Percentiles rank a stretch among this genome's conserved stretches.
Conservation (phyloP, 2,329 filamentous ascomycete species). For the Hymenoscyphus albidus region DNA sequence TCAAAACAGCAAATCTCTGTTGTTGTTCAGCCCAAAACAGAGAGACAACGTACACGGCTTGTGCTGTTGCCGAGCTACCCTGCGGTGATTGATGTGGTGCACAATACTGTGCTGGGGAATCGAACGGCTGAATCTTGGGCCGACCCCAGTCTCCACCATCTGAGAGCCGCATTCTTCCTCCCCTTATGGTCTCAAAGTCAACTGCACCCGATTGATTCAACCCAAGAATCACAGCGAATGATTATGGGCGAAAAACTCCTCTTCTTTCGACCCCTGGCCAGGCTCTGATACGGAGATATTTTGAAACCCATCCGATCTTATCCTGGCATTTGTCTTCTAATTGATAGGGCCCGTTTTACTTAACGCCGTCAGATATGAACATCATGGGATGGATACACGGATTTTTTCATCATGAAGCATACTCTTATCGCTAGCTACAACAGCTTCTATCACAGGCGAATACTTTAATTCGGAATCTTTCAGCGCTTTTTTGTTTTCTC, state of each 20-base stretch:
- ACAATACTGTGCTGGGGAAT: neutral
- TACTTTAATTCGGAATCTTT: slow-evolving; percentile 13
- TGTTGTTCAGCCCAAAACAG: neutral
- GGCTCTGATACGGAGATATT: neutral
- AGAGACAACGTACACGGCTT: neutral
- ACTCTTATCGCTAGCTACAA: slow-evolving; percentile 9
- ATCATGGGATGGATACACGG: neutral
- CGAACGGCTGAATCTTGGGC: neutral
- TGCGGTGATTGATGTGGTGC: neutral
- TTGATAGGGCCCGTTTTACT: neutral
- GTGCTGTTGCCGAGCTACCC: neutral
- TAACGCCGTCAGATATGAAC: neutral
- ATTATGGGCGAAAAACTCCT: neutral
- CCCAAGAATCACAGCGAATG: neutral
- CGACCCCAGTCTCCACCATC: neutral
- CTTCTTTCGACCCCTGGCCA: neutral
- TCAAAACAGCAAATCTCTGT: neutral
- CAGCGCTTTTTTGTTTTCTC: neutral
- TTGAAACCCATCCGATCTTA: slow-evolving; percentile 1
- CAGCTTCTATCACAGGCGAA: slow-evolving; percentile 12
- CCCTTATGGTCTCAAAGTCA: neutral
- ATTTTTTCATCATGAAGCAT: neutral
- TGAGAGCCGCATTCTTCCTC: neutral
- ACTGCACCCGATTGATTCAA: too few relatives aligned
- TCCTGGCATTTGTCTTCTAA: neutral